Evolutionary conservation across 192 early-diverging fungal species (phyloP), one percentile per base, ranked within the genome.

Genomic region (Pecoramyces ruminantium): DNA sequence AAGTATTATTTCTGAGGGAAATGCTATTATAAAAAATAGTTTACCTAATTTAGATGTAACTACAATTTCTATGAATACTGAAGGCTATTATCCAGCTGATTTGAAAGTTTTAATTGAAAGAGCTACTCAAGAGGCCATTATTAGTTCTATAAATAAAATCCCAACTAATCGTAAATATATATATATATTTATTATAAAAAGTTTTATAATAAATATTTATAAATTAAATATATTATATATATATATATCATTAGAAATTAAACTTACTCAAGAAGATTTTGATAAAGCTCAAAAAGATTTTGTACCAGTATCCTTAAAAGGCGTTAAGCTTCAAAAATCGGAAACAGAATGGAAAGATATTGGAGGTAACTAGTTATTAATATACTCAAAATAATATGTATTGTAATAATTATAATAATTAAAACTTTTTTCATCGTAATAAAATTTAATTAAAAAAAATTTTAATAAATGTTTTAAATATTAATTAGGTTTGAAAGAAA

Each of bases 1-100:
- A 67, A 85, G 90, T 40, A 84, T 96, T 30, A 87, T 95, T 81
- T 83, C 85, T 1, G 86, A 85, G 17, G 91, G 88, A 29, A 87
- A 88, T 1, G 85, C 85, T 14, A 81, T 87, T 17, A 78, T 85
- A 9, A 83, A 83, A 82, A 82, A 88, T 14, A 92, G 90, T 27
- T 29, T 88, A 13, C 83, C 86, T 0, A 82, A 87, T 15, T 85
- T 95, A n/a, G 93, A 96, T 79, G 85, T 95, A 38, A 88, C 91
- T 14, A 88, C 90, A 0, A 85, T 96, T 0, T 92, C 94, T 6
- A 91, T 92, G 29, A 84, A 88, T 79, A 96, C 95, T 14, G 97
- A 98, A 83, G 96, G 96, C 1, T 97, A 94, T 82, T 84, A 92
- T 28, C 93, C 96, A 11, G 88, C 90, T 5, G 96, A 98, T 85